Evolutionary conservation across 177 flowering plant genomes (phyloP).

Genomic region (Vitis hybrid): DNA sequence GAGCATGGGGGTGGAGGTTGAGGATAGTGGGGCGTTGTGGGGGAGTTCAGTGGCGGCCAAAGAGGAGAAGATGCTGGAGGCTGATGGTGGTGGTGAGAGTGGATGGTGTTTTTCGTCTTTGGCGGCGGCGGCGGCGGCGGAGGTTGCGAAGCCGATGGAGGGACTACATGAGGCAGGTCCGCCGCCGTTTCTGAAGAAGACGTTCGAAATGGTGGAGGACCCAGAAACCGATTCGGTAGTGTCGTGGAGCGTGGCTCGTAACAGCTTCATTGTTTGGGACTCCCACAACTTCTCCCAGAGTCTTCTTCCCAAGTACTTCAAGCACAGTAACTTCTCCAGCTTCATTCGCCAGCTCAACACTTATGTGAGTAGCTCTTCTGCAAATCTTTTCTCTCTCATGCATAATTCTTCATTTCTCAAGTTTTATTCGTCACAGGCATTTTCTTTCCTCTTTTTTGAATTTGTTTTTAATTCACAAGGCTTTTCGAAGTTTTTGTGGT

Average conservation of each 20-base stretch:
- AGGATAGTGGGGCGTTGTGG: neutral
- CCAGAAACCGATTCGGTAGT: conserved; percentile 55
- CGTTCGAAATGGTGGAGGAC: conserved; percentile 74
- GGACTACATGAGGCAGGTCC: conserved; percentile 66
- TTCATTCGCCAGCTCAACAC: conserved; percentile 87
- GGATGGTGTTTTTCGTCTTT: conserved; percentile 11
- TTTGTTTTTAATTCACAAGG: too few relatives aligned
- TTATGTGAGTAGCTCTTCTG: conserved; percentile 45
- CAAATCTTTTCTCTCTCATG: too few relatives aligned
- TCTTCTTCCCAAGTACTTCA: conserved; percentile 69
- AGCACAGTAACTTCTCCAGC: conserved; percentile 82
- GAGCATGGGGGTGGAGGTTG: conserved; percentile 7
- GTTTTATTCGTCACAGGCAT: neutral
- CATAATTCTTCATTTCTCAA: neutral
- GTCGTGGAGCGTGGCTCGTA: conserved; percentile 54
- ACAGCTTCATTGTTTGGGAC: conserved; percentile 80
- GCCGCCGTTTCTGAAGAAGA: conserved; percentile 76
- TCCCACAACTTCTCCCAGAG: conserved; percentile 41
- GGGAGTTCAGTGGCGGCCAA: conserved; percentile 1
- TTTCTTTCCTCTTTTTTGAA: neutral
- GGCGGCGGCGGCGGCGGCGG: neutral
- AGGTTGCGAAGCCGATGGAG: conserved; percentile 50
- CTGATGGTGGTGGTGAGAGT: neutral
- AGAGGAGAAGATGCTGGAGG: conserved; percentile 6
- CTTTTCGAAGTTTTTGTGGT: neutral